phyloP scores from a whole-genome alignment of 768 basidiomycete genomes.

The Boletus patriciae region DNA sequence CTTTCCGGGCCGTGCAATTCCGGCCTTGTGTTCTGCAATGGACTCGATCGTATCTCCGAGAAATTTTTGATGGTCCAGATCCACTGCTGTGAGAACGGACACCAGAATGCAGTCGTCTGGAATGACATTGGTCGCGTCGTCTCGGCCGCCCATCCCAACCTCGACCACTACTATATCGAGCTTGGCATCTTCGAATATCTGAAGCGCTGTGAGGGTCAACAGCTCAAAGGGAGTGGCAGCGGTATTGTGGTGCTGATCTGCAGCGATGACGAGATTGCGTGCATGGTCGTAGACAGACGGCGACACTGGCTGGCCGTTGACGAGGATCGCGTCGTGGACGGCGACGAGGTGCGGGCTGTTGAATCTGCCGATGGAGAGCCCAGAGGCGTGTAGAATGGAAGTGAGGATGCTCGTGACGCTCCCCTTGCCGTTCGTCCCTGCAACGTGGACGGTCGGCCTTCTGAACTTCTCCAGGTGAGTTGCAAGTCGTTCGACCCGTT shows the following conservation, averaged over 20 bases:
- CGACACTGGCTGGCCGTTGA: slow-evolving; percentile 58
- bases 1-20: slow-evolving; percentile 63
- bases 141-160: slow-evolving; percentile 90
- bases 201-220: slow-evolving; percentile 77
- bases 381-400: slow-evolving; percentile 63
- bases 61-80: slow-evolving; percentile 91
- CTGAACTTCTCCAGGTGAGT: slow-evolving; percentile 57
- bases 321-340: slow-evolving; percentile 70
- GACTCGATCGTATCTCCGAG: slow-evolving; percentile 71
- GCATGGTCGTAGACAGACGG: slow-evolving; percentile 47
- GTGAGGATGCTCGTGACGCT: slow-evolving; percentile 83
- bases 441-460: slow-evolving; percentile 84
- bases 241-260: slow-evolving; percentile 44
- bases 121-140: slow-evolving; percentile 93
- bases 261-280: slow-evolving; percentile 47
- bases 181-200: slow-evolving; percentile 64
- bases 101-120: slow-evolving; percentile 66
- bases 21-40: slow-evolving; percentile 83
- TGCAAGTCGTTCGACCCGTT: slow-evolving; percentile 56
- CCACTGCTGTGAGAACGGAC: slow-evolving; percentile 83
- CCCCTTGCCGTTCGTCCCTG: slow-evolving; percentile 98
- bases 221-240: slow-evolving; percentile 78
- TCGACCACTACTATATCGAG: slow-evolving; percentile 87
- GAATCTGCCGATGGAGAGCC: slow-evolving; percentile 73
- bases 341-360: slow-evolving; percentile 90